These are phyloP conservation scores for Teratosphaeria nubilosa DNA, from an alignment of 2,329 filamentous ascomycete species.

Conservation along the genomic window DNA sequence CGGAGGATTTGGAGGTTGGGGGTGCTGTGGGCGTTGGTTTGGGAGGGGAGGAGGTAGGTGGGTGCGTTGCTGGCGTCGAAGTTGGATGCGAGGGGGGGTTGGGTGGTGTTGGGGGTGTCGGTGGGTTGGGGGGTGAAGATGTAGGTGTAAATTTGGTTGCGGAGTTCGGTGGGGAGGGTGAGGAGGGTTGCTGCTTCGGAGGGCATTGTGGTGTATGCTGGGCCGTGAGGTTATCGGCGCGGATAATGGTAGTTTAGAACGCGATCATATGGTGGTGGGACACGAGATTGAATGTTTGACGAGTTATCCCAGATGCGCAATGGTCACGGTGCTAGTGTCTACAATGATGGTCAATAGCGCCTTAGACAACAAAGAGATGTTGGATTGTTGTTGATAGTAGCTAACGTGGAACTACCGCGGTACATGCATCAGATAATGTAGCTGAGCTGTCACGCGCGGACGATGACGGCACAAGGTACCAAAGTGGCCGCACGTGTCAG, in stretches of 20 bases:
- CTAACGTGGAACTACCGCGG: neutral
- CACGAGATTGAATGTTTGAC: neutral
- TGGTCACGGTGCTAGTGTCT: neutral
- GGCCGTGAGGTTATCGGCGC: neutral
- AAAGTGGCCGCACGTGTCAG: neutral
- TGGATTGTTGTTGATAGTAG: neutral
- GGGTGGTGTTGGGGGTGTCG: neutral
- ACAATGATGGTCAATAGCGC: neutral
- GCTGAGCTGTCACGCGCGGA: neutral
- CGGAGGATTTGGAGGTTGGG: conserved; percentile 1
- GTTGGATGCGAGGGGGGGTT: conserved; percentile 4
- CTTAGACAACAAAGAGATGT: neutral
- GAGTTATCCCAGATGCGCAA: neutral
- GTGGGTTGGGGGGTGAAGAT: conserved; percentile 12
- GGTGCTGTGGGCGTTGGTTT: conserved; percentile 5
- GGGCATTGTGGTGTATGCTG: neutral
- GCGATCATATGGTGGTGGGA: neutral
- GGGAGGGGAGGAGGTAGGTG: conserved; percentile 1
- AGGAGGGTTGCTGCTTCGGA: conserved; percentile 12
- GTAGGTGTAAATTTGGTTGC: conserved; percentile 20
- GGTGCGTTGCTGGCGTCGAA: conserved; percentile 4
- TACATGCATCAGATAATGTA: neutral
- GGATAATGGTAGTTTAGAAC: neutral
- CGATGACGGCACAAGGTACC: neutral
- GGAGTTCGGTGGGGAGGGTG: conserved; percentile 20